A percentile compares a stretch with the other conserved stretches of the same genome.
phyloP scores from a whole-genome alignment of 2,329 filamentous ascomycete genomes.

The Penicillium sp. region DNA sequence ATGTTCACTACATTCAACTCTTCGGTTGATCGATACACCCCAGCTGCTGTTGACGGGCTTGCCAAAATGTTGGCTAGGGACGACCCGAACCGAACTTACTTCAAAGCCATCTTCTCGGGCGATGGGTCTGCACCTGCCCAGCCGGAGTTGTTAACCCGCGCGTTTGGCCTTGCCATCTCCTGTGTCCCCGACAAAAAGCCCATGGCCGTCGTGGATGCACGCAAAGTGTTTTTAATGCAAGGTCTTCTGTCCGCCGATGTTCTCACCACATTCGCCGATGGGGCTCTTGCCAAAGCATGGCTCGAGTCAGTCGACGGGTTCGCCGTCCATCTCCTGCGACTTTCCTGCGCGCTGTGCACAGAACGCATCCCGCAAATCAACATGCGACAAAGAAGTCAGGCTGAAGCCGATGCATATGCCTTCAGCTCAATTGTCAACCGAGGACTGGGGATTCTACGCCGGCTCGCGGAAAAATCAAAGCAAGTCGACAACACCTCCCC shows the following conservation, averaged over 20 bases:
- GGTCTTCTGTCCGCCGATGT: constrained; percentile 89
- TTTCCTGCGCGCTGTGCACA: constrained; percentile 70
- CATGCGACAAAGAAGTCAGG: constrained; percentile 38
- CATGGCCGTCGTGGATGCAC: constrained; percentile 70
- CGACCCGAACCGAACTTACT: constrained; percentile 85
- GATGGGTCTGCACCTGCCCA: constrained; percentile 65
- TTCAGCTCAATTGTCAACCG: constrained; percentile 62
- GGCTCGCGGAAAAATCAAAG: constrained; percentile 64
- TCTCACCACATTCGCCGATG: constrained; percentile 73
- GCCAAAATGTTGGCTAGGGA: constrained; percentile 91
- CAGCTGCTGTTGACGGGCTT: constrained; percentile 82
- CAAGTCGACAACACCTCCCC: constrained; percentile 55
- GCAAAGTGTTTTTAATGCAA: constrained; percentile 89
- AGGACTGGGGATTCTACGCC: constrained; percentile 66
- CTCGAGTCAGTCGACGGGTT: constrained; percentile 81
- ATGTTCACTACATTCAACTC: constrained; percentile 82
- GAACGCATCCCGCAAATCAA: constrained; percentile 53
- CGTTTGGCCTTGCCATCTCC: constrained; percentile 83
- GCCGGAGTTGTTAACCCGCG: constrained; percentile 78
- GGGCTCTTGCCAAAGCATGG: constrained; percentile 73
- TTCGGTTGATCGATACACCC: constrained; percentile 78
- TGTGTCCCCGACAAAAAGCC: constrained; percentile 73
- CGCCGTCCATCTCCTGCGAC: constrained; percentile 71
- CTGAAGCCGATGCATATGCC: constrained; percentile 45
- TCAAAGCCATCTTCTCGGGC: constrained; percentile 74